Base-by-base conservation (phyloP, 2,329 filamentous ascomycete species). In the Apiospora kogelbergensis region DNA sequence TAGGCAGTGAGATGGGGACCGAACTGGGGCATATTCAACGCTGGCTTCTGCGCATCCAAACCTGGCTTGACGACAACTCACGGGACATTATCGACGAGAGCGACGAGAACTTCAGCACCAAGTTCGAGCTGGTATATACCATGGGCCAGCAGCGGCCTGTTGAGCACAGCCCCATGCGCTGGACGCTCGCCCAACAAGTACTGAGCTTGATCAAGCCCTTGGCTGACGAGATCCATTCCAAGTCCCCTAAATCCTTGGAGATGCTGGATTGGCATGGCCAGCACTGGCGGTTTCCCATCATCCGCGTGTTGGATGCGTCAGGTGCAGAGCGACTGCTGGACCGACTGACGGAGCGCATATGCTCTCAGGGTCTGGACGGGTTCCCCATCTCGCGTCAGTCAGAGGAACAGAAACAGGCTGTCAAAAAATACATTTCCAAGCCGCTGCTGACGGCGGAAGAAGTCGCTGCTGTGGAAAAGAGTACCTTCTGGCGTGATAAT, bases 11-110 rank as follows among this genome's bases (percentile, higher is more conserved):
- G 40, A 26, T 81, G 3, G 83, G 83, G 0, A 63, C 69, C 0
- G 60, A 70, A 0, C 73, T n/a, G n/a, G n/a, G n/a, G n/a, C n/a
- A n/a, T n/a, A n/a, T n/a, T n/a, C n/a, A n/a, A n/a, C n/a, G n/a
- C n/a, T n/a, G n/a, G n/a, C n/a, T 89, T 15, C 70, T 86, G 0
- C 22, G 75, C 0, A 81, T 77, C 0, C 84, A 88, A 20, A 30
- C 77, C 0, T 85, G 83, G 70, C 79, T 90, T 1, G 76, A 85
- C 41, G 17, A 66, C 0, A 70, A 76, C 1, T 81, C 84, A 0
- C 80, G 88, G 0, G 89, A 91, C 70, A 82, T 92, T 2, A 80
- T 92, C 0, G 89, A 92, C 68, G 89, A 92, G 75, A 89, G 86
- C 46, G 90, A 92, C 64, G 88, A 91, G 68, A 88, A 87, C 67